These are phyloP conservation scores for Botrytis paeoniae DNA, from an alignment of 2,329 filamentous ascomycete genomes.

Conservation along the genomic window DNA sequence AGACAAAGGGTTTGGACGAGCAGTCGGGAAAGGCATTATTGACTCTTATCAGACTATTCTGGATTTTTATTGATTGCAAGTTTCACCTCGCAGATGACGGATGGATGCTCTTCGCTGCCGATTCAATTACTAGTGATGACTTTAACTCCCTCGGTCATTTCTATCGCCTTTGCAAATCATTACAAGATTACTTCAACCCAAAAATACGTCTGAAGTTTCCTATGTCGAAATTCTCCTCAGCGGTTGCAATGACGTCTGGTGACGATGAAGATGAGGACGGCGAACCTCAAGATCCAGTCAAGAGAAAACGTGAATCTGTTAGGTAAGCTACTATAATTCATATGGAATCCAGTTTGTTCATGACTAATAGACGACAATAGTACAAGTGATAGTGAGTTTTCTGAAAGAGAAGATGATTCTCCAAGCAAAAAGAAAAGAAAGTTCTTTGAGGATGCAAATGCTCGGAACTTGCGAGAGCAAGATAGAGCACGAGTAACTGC, in stretches of 20 bases:
- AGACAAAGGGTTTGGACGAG: slow-evolving; percentile 24
- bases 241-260: not conserved
- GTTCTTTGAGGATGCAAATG: slow-evolving; percentile 46
- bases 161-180: slow-evolving; percentile 5
- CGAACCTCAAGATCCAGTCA: slow-evolving; percentile 42
- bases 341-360: not conserved
- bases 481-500: slow-evolving; percentile 53
- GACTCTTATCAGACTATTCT: slow-evolving; percentile 30
- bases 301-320: slow-evolving; percentile 35
- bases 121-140: not conserved
- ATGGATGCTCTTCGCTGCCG: not conserved
- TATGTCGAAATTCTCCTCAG: not conserved
- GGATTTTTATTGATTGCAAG: slow-evolving; percentile 37
- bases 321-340: slow-evolving; percentile 21
- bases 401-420: slow-evolving; percentile 8
- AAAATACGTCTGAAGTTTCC: slow-evolving; percentile 6
- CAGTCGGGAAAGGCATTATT: slow-evolving; percentile 20
- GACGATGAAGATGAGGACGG: slow-evolving; percentile 33
- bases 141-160: not conserved
- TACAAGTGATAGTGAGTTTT: slow-evolving; percentile 5
- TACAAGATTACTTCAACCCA: slow-evolving; percentile 10
- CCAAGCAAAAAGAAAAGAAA: slow-evolving; percentile 39
- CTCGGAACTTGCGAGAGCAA: slow-evolving; percentile 50
- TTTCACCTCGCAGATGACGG: slow-evolving; percentile 16
- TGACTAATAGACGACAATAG: not conserved